phyloP scores from a whole-genome alignment of 495 filamentous ascomycete genomes.

The Penicillium alfredii region DNA sequence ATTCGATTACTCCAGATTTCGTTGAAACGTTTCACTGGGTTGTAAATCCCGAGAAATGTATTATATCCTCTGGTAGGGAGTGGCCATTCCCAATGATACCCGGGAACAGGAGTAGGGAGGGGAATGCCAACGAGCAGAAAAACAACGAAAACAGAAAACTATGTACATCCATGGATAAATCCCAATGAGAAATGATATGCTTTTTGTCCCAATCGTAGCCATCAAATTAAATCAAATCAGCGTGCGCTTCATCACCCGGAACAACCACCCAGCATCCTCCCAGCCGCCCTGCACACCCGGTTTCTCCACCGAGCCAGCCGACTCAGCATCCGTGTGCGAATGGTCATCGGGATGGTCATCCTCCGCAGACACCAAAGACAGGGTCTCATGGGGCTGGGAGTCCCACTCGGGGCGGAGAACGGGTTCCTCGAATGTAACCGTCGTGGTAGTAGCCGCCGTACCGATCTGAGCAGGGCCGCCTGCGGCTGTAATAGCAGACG shows the following conservation, averaged over 20 bases:
- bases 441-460: constrained; percentile 48
- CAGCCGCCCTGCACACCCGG: constrained; percentile 54
- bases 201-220: no score
- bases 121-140: no score
- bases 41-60: no score
- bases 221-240: constrained; percentile 55
- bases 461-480: constrained; percentile 32
- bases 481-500: constrained; percentile 1
- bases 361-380: constrained; percentile 13
- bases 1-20: no score
- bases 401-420: neutral
- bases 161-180: no score
- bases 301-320: constrained; percentile 29
- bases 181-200: no score
- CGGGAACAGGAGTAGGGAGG: no score
- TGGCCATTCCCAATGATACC: no score
- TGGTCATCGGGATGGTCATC: constrained; percentile 18
- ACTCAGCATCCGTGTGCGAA: constrained; percentile 21
- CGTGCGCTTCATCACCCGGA: constrained; percentile 69
- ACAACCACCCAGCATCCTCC: constrained; percentile 81
- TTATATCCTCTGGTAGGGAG: no score
- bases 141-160: no score
- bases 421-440: constrained; percentile 28
- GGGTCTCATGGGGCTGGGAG: constrained; percentile 4
- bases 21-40: no score